Evolutionary conservation across 1,284 basidiomycete species (phyloP).

Genomic region (Tremellales sp.): DNA sequence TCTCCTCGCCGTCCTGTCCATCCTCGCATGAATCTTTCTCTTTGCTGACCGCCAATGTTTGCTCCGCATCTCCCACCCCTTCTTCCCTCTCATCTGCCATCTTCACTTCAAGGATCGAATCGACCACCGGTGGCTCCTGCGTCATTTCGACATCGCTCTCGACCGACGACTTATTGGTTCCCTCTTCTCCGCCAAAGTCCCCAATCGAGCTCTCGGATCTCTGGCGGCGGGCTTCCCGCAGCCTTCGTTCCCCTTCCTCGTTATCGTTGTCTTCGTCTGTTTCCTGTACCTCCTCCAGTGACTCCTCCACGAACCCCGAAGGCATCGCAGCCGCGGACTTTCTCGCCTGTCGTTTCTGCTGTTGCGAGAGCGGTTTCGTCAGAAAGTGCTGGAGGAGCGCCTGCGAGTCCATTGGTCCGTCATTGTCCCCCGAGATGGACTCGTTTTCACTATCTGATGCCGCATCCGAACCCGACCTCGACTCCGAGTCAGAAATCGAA

Average conservation of each 20-base stretch:
- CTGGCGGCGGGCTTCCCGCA: conserved; percentile 3
- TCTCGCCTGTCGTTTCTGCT: conserved; percentile 23
- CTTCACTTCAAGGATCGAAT: neutral
- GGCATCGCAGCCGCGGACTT: conserved; percentile 31
- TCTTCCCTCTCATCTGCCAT: neutral
- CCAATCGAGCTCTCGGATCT: conserved; percentile 37
- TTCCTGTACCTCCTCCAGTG: conserved; percentile 7
- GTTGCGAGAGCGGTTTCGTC: conserved; percentile 26
- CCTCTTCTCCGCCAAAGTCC: conserved; percentile 27
- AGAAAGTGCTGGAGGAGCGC: conserved; percentile 27
- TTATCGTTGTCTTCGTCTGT: conserved; percentile 13
- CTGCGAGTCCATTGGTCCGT: conserved; percentile 18
- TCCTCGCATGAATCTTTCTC: neutral
- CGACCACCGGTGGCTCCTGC: neutral
- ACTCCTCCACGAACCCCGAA: conserved; percentile 15
- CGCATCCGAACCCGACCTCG: conserved; percentile 5
- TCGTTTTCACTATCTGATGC: conserved; percentile 1
- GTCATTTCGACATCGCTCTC: conserved; percentile 21
- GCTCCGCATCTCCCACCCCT: neutral
- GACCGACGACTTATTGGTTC: neutral
- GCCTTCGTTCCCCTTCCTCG: conserved; percentile 15
- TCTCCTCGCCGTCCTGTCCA: neutral
- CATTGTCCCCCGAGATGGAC: neutral
- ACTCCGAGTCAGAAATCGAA: conserved; percentile 4
- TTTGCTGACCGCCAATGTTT: too few relatives aligned